Percentiles rank a stretch among this genome's conserved stretches.
Evolutionary conservation across 345 rosid species (phyloP).

Genomic region (Clausena lansium): DNA sequence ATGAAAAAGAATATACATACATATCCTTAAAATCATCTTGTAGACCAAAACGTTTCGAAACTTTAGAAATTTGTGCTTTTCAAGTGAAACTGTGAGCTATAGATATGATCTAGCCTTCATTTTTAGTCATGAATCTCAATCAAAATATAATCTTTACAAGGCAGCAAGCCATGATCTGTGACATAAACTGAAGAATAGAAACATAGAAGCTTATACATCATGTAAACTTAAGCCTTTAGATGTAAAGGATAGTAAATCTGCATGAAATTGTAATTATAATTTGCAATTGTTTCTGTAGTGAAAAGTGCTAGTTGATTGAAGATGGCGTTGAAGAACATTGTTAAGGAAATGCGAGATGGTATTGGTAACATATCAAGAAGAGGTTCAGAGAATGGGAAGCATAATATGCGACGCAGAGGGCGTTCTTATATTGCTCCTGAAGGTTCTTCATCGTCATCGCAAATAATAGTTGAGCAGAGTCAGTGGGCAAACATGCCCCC

Average conservation of each 20-base stretch:
- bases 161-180: constrained; percentile 9
- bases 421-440: constrained; percentile 73
- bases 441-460: constrained; percentile 25
- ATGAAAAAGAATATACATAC: too few relatives aligned
- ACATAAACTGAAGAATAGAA: neutral
- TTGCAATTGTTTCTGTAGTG: neutral
- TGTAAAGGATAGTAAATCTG: neutral
- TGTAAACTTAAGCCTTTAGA: neutral
- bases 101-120: neutral
- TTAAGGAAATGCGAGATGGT: constrained; percentile 44
- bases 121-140: neutral
- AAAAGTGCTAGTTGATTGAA: neutral
- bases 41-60: neutral
- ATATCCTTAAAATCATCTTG: neutral
- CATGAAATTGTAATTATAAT: neutral
- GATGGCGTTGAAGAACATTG: constrained; percentile 58
- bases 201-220: neutral
- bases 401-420: constrained; percentile 35
- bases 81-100: neutral
- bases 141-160: neutral
- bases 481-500: constrained; percentile 87
- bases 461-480: constrained; percentile 28
- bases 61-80: neutral
- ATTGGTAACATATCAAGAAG: constrained; percentile 35
- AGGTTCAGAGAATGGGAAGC: constrained; percentile 23